phyloP scores from a whole-genome alignment of 805 yeast genomes.

The Metschnikowia hibisci region DNA sequence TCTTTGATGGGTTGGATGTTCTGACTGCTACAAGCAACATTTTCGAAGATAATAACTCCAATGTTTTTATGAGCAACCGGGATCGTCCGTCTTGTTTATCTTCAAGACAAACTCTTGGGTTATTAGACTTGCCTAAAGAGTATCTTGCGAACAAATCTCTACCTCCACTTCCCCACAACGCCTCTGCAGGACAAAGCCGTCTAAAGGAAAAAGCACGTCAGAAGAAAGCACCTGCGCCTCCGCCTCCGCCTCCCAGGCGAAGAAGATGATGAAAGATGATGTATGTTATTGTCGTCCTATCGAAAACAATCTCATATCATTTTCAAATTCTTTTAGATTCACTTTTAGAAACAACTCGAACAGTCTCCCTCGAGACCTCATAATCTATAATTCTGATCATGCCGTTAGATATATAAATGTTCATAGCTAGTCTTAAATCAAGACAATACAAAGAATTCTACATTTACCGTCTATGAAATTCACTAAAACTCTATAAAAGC shows the following conservation, averaged over 20 bases:
- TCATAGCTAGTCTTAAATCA: no score
- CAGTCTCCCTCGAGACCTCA: no score
- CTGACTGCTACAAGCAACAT: not conserved
- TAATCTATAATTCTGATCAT: no score
- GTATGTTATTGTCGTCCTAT: no score
- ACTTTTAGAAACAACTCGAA: no score
- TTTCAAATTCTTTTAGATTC: no score
- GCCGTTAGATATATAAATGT: no score
- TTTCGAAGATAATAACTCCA: slow-evolving; percentile 25
- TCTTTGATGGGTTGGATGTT: not conserved
- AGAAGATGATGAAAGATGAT: slow-evolving; percentile 3
- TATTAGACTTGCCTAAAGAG: slow-evolving; percentile 34
- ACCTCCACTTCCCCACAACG: slow-evolving; percentile 16
- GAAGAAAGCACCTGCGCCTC: slow-evolving; percentile 41
- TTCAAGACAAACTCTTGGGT: slow-evolving; percentile 11
- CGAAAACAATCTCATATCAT: no score
- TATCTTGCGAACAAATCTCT: slow-evolving; percentile 23
- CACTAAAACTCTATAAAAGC: no score
- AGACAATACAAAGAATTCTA: no score
- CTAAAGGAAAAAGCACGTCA: slow-evolving; percentile 25
- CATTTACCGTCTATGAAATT: no score
- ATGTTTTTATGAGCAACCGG: slow-evolving; percentile 21
- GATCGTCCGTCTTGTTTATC: not conserved
- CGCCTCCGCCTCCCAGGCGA: slow-evolving; percentile 24
- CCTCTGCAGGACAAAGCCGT: slow-evolving; percentile 10